A percentile compares a stretch with the other conserved stretches of the same genome.
phyloP scores from a whole-genome alignment of 257 asterid species.

The Dorcoceras hygrometricum region DNA sequence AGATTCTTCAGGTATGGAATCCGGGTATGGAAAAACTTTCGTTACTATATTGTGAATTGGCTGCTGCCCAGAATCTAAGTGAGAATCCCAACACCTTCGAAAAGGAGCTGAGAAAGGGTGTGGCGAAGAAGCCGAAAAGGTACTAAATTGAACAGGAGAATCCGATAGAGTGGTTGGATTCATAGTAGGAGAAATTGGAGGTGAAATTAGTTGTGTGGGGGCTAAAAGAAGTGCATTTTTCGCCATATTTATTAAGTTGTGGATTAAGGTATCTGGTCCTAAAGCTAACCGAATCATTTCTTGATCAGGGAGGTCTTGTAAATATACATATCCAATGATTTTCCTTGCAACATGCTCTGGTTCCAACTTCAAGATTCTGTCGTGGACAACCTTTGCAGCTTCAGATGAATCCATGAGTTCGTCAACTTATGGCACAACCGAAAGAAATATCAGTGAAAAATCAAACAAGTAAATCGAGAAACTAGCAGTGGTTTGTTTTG shows the following conservation, averaged over 20 bases:
- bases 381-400: constrained; percentile 58
- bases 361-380: constrained; percentile 48
- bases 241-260: constrained; percentile 44
- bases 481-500: background rate
- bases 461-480: background rate
- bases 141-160: constrained; percentile 33
- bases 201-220: constrained; percentile 38
- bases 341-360: constrained; percentile 63
- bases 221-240: constrained; percentile 38
- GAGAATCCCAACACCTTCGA: constrained; percentile 44
- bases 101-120: constrained; percentile 31
- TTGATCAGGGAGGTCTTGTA: constrained; percentile 57
- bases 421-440: constrained; percentile 38
- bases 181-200: constrained; percentile 63
- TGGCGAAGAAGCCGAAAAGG: constrained; percentile 38
- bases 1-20: constrained; percentile 27
- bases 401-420: constrained; percentile 61
- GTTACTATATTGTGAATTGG: constrained; percentile 29
- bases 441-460: constrained; percentile 30
- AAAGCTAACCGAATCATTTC: constrained; percentile 83
- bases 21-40: constrained; percentile 32
- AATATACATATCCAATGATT: constrained; percentile 58
- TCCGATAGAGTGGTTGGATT: constrained; percentile 37
- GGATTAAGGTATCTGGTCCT: constrained; percentile 67
- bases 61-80: constrained; percentile 30